Percentiles rank a stretch among this genome's conserved stretches.
Evolutionary conservation across 2,329 filamentous ascomycete species (phyloP).

Genomic region (Ceratocystis variospora): DNA sequence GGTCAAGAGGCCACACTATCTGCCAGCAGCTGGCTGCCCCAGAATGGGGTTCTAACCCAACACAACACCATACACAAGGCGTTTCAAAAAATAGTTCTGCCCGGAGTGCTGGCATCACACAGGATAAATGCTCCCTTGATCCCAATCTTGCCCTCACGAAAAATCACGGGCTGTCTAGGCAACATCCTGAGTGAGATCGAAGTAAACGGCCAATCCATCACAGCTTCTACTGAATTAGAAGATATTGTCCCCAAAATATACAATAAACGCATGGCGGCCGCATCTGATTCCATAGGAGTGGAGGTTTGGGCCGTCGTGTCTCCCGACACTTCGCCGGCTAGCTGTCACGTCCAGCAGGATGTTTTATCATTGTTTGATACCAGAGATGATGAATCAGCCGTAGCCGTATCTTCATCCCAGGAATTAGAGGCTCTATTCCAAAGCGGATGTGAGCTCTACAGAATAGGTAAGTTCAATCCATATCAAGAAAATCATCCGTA

Average conservation of each 20-base stretch:
- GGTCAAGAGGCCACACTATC: slow-evolving; percentile 47
- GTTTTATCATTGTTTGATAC: slow-evolving; percentile 19
- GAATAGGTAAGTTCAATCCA: slow-evolving; percentile 30
- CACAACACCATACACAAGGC: slow-evolving; percentile 27
- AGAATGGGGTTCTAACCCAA: slow-evolving; percentile 21
- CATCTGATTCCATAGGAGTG: slow-evolving; percentile 35
- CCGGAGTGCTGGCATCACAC: not conserved
- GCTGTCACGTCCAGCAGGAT: slow-evolving; percentile 36
- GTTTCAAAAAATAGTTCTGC: slow-evolving; percentile 28
- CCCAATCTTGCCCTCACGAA: slow-evolving; percentile 48
- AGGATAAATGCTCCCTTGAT: slow-evolving; percentile 36
- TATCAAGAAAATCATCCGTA: too few species aligned
- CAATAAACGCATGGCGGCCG: slow-evolving; percentile 26
- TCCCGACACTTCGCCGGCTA: not conserved
- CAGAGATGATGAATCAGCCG: slow-evolving; percentile 12
- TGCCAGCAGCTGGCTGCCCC: slow-evolving; percentile 24
- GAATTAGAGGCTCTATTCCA: not conserved
- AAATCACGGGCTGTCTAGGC: slow-evolving; percentile 53
- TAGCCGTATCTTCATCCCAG: not conserved
- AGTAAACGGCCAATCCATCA: slow-evolving; percentile 32
- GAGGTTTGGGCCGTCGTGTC: slow-evolving; percentile 56
- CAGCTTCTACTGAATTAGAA: slow-evolving; percentile 62
- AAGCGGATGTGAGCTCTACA: slow-evolving; percentile 30
- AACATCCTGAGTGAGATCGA: slow-evolving; percentile 61
- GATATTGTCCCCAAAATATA: slow-evolving; percentile 46